Percentiles rank a stretch among this genome's conserved stretches.
phyloP scores from a whole-genome alignment of 31 red algal genomes.

The Odonthalia washingtoniensis region DNA sequence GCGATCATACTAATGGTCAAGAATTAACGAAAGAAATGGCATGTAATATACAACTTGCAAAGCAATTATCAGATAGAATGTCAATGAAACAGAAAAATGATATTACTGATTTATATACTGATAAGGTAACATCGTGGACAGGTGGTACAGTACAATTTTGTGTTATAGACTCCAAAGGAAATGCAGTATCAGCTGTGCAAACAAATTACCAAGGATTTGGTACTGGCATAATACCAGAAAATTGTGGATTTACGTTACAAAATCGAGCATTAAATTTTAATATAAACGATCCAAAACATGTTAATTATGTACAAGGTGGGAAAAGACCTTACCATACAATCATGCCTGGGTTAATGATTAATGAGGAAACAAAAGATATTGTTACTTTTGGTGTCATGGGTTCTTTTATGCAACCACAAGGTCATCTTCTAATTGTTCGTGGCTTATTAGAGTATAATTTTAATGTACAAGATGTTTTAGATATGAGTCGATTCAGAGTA shows the following conservation, averaged over 20 bases:
- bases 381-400: conserved; percentile 89
- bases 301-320: conserved; percentile 65
- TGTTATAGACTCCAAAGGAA: conserved; percentile 77
- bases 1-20: conserved; percentile 28
- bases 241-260: conserved; percentile 85
- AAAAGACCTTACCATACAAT: conserved; percentile 91
- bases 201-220: conserved; percentile 89
- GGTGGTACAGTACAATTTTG: conserved; percentile 94
- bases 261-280: conserved; percentile 92
- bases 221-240: conserved; percentile 72
- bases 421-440: conserved; percentile 81
- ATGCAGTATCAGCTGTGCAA: conserved; percentile 78
- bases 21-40: conserved; percentile 16
- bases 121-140: not conserved
- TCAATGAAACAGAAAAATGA: not conserved
- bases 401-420: conserved; percentile 95
- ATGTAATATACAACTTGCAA: not conserved
- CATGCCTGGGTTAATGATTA: conserved; percentile 74
- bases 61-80: conserved; percentile 1
- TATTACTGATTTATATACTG: not conserved
- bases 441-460: conserved; percentile 71
- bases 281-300: conserved; percentile 11
- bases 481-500: conserved; percentile 78
- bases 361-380: conserved; percentile 33
- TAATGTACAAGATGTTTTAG: conserved; percentile 82